Base-by-base conservation (phyloP, 805 yeast genomes). In the Zygoascus tannicola region DNA sequence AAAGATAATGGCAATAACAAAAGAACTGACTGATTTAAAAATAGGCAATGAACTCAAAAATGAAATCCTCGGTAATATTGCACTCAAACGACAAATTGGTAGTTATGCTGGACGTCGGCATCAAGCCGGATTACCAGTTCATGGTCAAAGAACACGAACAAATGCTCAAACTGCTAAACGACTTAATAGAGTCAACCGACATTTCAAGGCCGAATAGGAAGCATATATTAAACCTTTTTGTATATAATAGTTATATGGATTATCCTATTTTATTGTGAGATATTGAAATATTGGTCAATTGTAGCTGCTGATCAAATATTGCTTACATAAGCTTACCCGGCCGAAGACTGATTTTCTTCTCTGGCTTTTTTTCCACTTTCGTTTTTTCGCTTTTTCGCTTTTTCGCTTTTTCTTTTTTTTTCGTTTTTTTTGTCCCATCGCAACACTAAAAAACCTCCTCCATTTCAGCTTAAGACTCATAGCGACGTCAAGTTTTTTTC, bases 121-220 rank as follows among this genome's bases (percentile, higher is more conserved):
- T 61, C 82, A 87, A 36, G 69, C 78, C 64, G 90, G 94, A 32
- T 43, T 64, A 28, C 92, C 94, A 16, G 90, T 81, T 21, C 74
- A 74, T 61, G 98, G 98, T 56, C 97, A 92, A 71, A 74, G 81
- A 49, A 92, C 98, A 15, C 79, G 85, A 69, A 85, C 82, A 50
- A 92, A 92, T 60, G 95, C 95, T 28, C 72, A 74, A 59, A 90
- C 95, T 21, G 98, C 97, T 18, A 80, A 79, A 68, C 80, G 78
- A 63, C 74, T 90, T 64, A 90, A 90, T 66, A 78, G 75, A 56
- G 64, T 85, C 41, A 81, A 84, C 50, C 80, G 66, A 18, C 43
- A 50, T 8, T 41, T 49, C 39, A 52, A 47, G 38, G 23, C 28
- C 7, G 38, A 32, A 32, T 32, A 33, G 18, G 14, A 33, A 20